Conservation (phyloP, 2,329 filamentous ascomycete genomes). For the Drechslerella coelobrocha region DNA sequence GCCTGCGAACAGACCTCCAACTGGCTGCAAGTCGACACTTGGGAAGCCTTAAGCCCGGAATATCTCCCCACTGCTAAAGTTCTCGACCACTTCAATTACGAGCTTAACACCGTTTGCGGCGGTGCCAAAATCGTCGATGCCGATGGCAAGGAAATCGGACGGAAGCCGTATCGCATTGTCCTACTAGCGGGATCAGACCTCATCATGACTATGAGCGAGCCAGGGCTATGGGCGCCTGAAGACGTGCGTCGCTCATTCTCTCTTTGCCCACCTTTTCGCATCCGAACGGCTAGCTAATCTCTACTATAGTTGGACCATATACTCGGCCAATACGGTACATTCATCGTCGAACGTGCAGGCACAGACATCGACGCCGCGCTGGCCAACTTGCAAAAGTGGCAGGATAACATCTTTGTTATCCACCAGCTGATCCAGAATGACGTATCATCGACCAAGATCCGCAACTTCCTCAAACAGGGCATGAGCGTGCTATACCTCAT, state of each 20-base stretch:
- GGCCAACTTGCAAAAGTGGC: conserved; percentile 79
- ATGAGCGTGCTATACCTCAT: conserved; percentile 82
- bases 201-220: conserved; percentile 75
- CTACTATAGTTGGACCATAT: conserved; percentile 71
- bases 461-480: conserved; percentile 77
- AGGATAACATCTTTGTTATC: conserved; percentile 81
- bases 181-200: conserved; percentile 81
- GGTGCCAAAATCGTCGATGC: conserved; percentile 64
- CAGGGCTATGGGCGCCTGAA: conserved; percentile 79
- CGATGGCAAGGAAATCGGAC: conserved; percentile 36
- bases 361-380: conserved; percentile 89
- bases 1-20: conserved; percentile 76
- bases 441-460: conserved; percentile 81
- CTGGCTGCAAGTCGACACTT: conserved; percentile 86
- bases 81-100: conserved; percentile 86
- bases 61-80: conserved; percentile 90
- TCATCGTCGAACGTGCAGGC: conserved; percentile 85
- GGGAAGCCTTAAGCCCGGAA: conserved; percentile 82
- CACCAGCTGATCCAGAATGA: conserved; percentile 87
- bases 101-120: conserved; percentile 80
- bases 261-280: background rate
- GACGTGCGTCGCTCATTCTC: conserved; percentile 65
- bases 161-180: conserved; percentile 65
- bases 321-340: conserved; percentile 79
- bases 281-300: background rate